These are phyloP conservation scores for Agaricus bisporus DNA, from an alignment of 768 basidiomycete genomes.

Conservation along the genomic window DNA sequence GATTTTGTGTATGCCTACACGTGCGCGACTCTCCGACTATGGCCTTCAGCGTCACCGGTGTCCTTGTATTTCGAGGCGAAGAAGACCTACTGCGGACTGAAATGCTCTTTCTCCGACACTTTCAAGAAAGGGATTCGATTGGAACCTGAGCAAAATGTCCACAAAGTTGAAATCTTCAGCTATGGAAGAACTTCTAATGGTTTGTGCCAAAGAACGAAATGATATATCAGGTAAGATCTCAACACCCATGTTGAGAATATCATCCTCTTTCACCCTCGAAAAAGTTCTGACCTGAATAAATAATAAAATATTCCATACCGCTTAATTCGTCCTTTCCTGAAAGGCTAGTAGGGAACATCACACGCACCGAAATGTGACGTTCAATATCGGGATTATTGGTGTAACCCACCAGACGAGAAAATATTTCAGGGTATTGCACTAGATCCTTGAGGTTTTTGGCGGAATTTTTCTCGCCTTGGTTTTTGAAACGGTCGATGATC, in stretches of 20 bases:
- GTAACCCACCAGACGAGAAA: background rate
- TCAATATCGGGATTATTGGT: background rate
- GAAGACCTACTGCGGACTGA: background rate
- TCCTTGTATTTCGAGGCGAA: background rate
- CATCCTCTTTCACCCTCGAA: background rate
- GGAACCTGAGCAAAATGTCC: background rate
- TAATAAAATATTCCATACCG: background rate
- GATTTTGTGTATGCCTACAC: background rate
- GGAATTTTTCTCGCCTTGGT: background rate
- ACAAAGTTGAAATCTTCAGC: too few relatives aligned
- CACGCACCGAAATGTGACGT: background rate
- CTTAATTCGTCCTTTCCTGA: too few relatives aligned
- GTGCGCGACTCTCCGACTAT: background rate
- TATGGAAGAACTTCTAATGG: background rate
- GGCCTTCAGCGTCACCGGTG: background rate
- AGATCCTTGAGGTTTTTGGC: background rate
- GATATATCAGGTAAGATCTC: background rate
- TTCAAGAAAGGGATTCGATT: background rate
- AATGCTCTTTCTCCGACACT: background rate
- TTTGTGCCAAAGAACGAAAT: background rate
- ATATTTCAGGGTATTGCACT: background rate
- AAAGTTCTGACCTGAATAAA: background rate
- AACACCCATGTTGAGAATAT: background rate
- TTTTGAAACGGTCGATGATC: too few relatives aligned
- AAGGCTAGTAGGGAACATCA: background rate